phyloP scores from a whole-genome alignment of 2,329 filamentous ascomycete genomes.

The Trichothecium roseum region DNA sequence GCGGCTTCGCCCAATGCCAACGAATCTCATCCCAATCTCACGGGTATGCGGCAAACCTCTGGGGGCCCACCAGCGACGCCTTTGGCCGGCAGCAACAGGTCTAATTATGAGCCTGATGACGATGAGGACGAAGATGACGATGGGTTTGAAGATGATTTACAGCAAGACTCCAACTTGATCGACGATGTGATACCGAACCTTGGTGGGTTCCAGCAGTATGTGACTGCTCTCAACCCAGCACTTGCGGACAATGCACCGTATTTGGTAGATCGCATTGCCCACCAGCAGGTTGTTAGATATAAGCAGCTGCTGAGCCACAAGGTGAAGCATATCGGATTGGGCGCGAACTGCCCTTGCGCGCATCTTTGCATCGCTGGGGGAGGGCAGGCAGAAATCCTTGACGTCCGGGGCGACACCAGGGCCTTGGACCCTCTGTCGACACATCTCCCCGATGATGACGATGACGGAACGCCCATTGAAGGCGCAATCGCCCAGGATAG shows the following conservation, averaged over 20 bases:
- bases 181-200: constrained; percentile 62
- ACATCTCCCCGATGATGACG: constrained; percentile 43
- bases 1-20: constrained; percentile 12
- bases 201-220: constrained; percentile 67
- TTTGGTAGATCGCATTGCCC: constrained; percentile 70
- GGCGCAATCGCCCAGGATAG: constrained; percentile 59
- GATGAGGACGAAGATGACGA: constrained; percentile 53
- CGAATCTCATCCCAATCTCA: constrained; percentile 32
- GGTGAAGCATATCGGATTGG: constrained; percentile 56
- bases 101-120: constrained; percentile 28
- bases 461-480: constrained; percentile 59
- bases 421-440: constrained; percentile 41
- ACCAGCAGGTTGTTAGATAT: constrained; percentile 71
- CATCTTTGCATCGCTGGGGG: constrained; percentile 55
- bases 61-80: constrained; percentile 44
- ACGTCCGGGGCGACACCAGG: constrained; percentile 47
- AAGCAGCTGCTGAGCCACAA: constrained; percentile 63
- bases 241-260: constrained; percentile 45
- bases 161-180: constrained; percentile 51
- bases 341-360: constrained; percentile 51
- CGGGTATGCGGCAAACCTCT: constrained; percentile 39
- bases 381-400: constrained; percentile 53
- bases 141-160: constrained; percentile 46
- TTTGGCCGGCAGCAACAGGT: constrained; percentile 15
- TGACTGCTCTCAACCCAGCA: constrained; percentile 63